Evolutionary conservation across 805 yeast genomes (phyloP), one percentile per base, ranked within the genome.

Genomic region (Debaryomyces maramus): DNA sequence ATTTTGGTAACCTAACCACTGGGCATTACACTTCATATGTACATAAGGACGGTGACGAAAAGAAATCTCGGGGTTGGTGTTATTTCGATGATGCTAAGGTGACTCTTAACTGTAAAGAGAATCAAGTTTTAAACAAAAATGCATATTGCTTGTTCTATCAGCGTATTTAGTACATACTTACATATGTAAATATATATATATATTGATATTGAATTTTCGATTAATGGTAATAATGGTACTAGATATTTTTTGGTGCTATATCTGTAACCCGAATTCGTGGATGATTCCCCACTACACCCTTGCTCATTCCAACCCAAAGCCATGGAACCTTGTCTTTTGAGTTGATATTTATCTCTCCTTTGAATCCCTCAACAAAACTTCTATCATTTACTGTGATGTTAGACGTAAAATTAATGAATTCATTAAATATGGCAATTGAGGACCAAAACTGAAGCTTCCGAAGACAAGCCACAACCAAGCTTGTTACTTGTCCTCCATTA

Each of bases 1-100:
- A 90, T 60, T 80, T 66, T 45, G 97, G 97, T 9, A 81, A 85
- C 28, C 69, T 90, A 27, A 77, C 81, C 30, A 85, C 90, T 6
- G 97, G 97, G 0, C 97, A 90, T 61, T 90, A 90, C 61, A 90
- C 97, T 0, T 68, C 95, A 1, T 86, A 72, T 55, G 91, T 87
- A 4, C 67, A 80, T 55, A 87, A 87, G 52, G 51, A 48, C n/a
- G 58, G 60, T 31, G 67, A 61, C 34, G 21, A 44, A 10, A 81
- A 80, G 18, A 57, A 59, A 15, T 61, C 55, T 28, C 66, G 67
- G 40, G 84, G 81, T 1, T 89, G 96, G 96, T 80, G 86, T 52
- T 78, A 81, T 45, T 89, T 83, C 60, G 96, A 89, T 60, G 97
- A 89, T 59, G 75, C 86, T 0, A 76, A 73, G 40, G 82, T 84